Conservation (phyloP, 805 yeast species). For the Saccharomycopsis olivae region DNA sequence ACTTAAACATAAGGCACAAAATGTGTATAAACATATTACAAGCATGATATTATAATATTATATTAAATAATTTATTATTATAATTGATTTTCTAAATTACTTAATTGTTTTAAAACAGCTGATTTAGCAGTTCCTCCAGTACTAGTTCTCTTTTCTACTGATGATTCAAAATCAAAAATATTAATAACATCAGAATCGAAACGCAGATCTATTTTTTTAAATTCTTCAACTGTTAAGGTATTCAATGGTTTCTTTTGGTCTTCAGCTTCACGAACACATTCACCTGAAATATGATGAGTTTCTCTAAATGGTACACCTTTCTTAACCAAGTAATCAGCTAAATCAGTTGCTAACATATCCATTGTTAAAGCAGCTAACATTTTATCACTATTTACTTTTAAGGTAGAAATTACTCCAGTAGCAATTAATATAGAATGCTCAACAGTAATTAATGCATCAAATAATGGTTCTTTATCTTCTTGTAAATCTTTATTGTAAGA, state of each 20-base stretch:
- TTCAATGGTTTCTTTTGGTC: constrained; percentile 67
- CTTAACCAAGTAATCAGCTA: constrained; percentile 95
- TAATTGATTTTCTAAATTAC: constrained; percentile 20
- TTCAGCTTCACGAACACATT: constrained; percentile 90
- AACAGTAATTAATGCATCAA: constrained; percentile 81
- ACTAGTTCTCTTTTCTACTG: constrained; percentile 94
- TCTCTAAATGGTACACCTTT: constrained; percentile 99
- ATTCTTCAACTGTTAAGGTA: constrained; percentile 66
- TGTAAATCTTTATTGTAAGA: constrained; percentile 98
- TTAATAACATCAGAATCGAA: constrained; percentile 72
- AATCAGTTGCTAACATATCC: constrained; percentile 98
- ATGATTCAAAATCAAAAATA: constrained; percentile 84
- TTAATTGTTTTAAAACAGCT: constrained; percentile 74
- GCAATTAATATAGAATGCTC: constrained; percentile 92
- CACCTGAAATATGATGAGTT: constrained; percentile 97
- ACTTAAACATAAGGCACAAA: too few species aligned
- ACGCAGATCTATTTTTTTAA: constrained; percentile 67
- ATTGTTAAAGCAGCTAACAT: constrained; percentile 88
- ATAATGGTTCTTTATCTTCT: constrained; percentile 98
- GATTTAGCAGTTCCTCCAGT: constrained; percentile 94
- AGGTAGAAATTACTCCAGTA: constrained; percentile 91
- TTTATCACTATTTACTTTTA: constrained; percentile 55
- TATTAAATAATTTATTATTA: too few species aligned
- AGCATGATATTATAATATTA: too few species aligned
- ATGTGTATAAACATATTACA: too few species aligned